These are phyloP conservation scores for Phytophthora tubulina DNA, from an alignment of 352 stramenopile species.

Conservation along the genomic window DNA sequence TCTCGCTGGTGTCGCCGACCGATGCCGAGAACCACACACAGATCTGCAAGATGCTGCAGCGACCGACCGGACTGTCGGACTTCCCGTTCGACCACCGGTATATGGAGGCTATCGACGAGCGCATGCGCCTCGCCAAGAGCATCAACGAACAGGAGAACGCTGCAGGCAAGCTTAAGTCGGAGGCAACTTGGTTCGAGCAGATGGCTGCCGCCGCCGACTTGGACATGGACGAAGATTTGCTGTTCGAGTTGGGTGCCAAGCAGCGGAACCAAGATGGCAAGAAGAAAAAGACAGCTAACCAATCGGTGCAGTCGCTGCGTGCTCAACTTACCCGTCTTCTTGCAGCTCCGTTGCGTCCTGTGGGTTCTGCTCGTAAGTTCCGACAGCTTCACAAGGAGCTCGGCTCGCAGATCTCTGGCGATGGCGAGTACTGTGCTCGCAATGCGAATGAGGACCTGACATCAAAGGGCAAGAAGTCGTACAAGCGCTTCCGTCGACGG, in stretches of 20 bases:
- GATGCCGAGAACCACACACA: slow-evolving; percentile 87
- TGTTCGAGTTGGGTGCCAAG: slow-evolving; percentile 76
- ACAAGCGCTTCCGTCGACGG: slow-evolving; percentile 85
- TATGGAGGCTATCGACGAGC: slow-evolving; percentile 76
- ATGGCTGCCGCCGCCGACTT: slow-evolving; percentile 86
- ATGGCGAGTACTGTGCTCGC: slow-evolving; percentile 85
- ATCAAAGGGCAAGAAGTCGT: slow-evolving; percentile 80
- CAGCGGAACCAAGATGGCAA: slow-evolving; percentile 60
- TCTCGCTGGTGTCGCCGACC: slow-evolving; percentile 82
- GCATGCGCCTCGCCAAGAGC: slow-evolving; percentile 79
- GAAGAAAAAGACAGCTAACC: slow-evolving; percentile 60
- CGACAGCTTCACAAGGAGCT: slow-evolving; percentile 83
- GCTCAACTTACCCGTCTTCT: slow-evolving; percentile 69
- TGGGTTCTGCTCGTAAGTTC: slow-evolving; percentile 87
- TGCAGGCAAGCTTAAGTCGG: slow-evolving; percentile 80
- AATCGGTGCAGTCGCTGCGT: slow-evolving; percentile 67
- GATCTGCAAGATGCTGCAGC: slow-evolving; percentile 90
- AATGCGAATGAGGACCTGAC: slow-evolving; percentile 78
- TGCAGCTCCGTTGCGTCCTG: slow-evolving; percentile 66
- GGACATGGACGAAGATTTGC: slow-evolving; percentile 83
- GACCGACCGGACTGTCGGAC: slow-evolving; percentile 79
- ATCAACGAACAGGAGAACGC: slow-evolving; percentile 86
- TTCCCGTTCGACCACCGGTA: slow-evolving; percentile 89
- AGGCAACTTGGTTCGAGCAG: slow-evolving; percentile 87
- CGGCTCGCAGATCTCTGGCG: slow-evolving; percentile 57